These are phyloP conservation scores for Pyricularia grisea DNA, from an alignment of 2,329 filamentous ascomycete genomes.

Conservation along the genomic window DNA sequence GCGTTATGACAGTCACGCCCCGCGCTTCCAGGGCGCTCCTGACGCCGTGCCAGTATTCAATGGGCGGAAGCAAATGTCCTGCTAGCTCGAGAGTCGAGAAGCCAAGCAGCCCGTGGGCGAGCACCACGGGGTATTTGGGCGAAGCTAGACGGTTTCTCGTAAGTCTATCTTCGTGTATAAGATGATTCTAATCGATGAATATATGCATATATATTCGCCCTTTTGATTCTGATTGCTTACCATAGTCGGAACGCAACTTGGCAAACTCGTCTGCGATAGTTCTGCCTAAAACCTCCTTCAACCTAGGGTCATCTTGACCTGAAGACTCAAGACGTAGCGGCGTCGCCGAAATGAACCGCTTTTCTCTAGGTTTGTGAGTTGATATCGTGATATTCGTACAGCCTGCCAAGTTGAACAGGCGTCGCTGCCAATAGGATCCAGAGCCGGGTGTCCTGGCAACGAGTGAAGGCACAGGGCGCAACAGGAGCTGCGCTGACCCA, in stretches of 20 bases:
- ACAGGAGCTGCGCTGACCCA: neutral
- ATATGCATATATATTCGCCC: neutral
- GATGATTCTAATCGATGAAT: neutral
- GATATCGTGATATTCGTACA: neutral
- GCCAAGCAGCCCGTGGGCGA: slow-evolving; percentile 56
- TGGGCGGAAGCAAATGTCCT: slow-evolving; percentile 37
- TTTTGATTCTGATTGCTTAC: slow-evolving; percentile 16
- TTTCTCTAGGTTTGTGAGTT: neutral
- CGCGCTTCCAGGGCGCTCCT: slow-evolving; percentile 44
- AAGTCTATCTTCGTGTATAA: slow-evolving; percentile 8
- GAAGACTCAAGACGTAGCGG: neutral
- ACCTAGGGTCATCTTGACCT: slow-evolving; percentile 24
- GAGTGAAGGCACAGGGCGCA: neutral
- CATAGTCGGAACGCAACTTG: slow-evolving; percentile 31
- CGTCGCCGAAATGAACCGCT: neutral
- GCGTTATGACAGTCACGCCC: slow-evolving; percentile 45
- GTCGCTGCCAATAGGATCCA: neutral
- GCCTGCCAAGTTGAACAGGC: neutral
- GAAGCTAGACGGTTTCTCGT: slow-evolving; percentile 27
- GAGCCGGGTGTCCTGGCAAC: neutral
- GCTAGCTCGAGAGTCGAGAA: slow-evolving; percentile 48
- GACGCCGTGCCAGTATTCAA: slow-evolving; percentile 59
- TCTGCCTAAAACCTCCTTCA: slow-evolving; percentile 26
- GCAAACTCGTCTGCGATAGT: slow-evolving; percentile 38
- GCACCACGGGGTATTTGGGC: slow-evolving; percentile 52